Evolutionary conservation across 2,329 filamentous ascomycete genomes (phyloP), one percentile per base, ranked within the genome.

Genomic region (Colletotrichum incanum): DNA sequence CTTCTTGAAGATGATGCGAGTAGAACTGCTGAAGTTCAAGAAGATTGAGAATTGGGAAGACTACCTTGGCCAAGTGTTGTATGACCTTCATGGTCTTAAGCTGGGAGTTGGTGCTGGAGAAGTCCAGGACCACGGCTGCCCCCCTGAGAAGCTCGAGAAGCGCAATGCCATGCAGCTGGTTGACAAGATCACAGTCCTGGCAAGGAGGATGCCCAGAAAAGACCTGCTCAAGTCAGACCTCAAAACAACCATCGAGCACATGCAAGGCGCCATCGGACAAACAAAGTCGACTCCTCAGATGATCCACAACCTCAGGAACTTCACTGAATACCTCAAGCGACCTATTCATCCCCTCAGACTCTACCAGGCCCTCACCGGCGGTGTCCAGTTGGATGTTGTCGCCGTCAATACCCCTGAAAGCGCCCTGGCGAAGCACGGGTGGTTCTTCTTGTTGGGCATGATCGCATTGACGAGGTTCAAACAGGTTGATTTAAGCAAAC

Each of bases 361-460:
- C 5, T 96, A 93, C 79, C 90, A 92, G 74, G 94, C 94, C n/a
- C 87, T 97, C 47, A 91, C 91, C 74, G 96, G 96, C 14, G 89
- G 93, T 47, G 89, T 95, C 9, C 90, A 91, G 63, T 88, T 97
- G 28, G 91, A 95, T 71, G 91, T 93, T 2, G 88, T 94, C 6
- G 86, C 90, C 0, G 91, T 95, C 9, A 89, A 92, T 55, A 87
- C 88, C 2, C 87, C 90, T 0, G 93, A 96, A 70, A 92, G 91
- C 64, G 88, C 89, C 0, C 83, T 97, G 43, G 95, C 95, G 0
- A 90, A 90, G 31, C 93, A 94, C 75, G 94, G 95, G 56, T 98
- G 96, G 96, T 98, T 94, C 80, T 98, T 96, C 80, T 84, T 98
- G 39, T 89, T 97, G 73, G 96, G 96, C 26, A 93, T 96, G 87